phyloP scores from a whole-genome alignment of 805 yeast genomes.

The Nakazawaea peltata region DNA sequence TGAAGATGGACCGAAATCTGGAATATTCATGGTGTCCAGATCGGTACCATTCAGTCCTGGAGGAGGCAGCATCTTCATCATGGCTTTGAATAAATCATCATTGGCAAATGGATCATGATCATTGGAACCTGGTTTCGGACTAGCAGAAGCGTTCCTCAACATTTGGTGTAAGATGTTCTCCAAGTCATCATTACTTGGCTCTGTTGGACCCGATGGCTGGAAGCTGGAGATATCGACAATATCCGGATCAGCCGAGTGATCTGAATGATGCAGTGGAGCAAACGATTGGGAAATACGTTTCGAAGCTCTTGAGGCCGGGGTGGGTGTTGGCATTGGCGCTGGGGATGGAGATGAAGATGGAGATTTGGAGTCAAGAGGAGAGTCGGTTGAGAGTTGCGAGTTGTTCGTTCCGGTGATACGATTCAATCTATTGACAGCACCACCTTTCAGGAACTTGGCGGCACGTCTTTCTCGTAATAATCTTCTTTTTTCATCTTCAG shows the following conservation, averaged over 20 bases:
- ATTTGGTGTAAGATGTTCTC: conserved; percentile 14
- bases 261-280: conserved; percentile 10
- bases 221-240: conserved; percentile 14
- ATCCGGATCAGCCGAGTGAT: conserved; percentile 17
- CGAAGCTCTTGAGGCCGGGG: conserved; percentile 2
- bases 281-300: conserved; percentile 13
- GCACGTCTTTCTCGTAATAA: conserved; percentile 57
- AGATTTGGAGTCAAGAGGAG: conserved; percentile 13
- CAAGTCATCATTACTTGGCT: conserved; percentile 13
- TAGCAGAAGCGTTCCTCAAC: conserved; percentile 13
- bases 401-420: conserved; percentile 34
- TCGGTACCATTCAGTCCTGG: neutral
- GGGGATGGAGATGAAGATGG: neutral
- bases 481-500: conserved; percentile 49
- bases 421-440: conserved; percentile 45
- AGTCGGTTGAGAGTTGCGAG: conserved; percentile 26
- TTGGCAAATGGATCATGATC: conserved; percentile 4
- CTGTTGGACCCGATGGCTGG: neutral
- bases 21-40: neutral
- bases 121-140: conserved; percentile 1
- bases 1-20: neutral
- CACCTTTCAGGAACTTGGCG: conserved; percentile 51
- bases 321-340: conserved; percentile 5
- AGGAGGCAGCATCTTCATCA: conserved; percentile 2
- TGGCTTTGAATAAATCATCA: conserved; percentile 4